Evolutionary conservation across 768 basidiomycete species (phyloP), one percentile per base, ranked within the genome.

Genomic region (Exsudoporus frostii): DNA sequence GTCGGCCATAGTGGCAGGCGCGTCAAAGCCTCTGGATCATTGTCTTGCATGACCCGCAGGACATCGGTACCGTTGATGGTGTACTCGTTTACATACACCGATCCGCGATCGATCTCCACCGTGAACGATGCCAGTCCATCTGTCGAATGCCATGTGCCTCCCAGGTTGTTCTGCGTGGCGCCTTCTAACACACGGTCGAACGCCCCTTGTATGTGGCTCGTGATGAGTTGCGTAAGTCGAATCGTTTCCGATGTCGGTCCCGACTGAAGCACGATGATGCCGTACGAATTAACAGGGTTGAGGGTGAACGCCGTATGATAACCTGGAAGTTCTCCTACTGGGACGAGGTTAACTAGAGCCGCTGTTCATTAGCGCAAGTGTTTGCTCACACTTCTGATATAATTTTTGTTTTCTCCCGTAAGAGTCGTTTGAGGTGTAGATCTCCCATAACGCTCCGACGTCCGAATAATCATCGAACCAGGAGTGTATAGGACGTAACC

Each of bases 391-490:
- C 24, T 53, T 55, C 34, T 52, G 49, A 47, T 51, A 52, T 39
- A 75, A 64, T 64, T 71, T 73, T 72, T 51, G 70, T 59, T 51
- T 74, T 68, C 36, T 69, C 45, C 42, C 72, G 64, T 19, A 69
- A 59, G 50, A 65, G 62, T 55, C 64, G 8, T 30, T 65, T 8
- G 72, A 60, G 10, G 66, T 60, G 25, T 62, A 58, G 34, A 78
- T 74, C 54, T 78, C 77, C 77, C 76, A 77, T 20, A 76, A 71
- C 0, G 69, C 71, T 6, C 76, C 76, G 15, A 74, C 74, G 34
- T 70, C 71, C 33, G 74, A 69, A 32, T 65, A 68, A 32, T 63
- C 71, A 43, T 69, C 60, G 29, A 68, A 71, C 76, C 74, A 78
- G 1, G 62, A 60, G 46, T 73, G 69, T 27, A 72, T 40, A 4